Evolutionary conservation across 352 stramenopile species (phyloP), one percentile per base, ranked within the genome.

Genomic region (Pythium rhizo-oryzae): DNA sequence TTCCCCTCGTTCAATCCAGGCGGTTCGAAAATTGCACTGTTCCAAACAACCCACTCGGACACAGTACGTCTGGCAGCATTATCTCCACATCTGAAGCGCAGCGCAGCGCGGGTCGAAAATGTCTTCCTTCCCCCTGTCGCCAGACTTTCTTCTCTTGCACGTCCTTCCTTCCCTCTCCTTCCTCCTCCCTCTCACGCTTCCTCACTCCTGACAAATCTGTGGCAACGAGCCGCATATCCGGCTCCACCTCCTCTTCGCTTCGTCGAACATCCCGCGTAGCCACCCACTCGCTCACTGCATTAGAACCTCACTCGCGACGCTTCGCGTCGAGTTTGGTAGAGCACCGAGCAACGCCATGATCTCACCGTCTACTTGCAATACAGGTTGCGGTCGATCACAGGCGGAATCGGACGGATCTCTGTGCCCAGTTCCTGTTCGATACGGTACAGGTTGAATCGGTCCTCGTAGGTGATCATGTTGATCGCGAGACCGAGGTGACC

Each of bases 401-500:
- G 89, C 55, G 98, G 98, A 70, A 99, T 99, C 12, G 98, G 97
- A 59, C 98, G 88, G 74, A 99, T 99, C 82, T 99, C 97, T 24
- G 98, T 99, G 61, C 97, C 97, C 8, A 99, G 89, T 77, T 99
- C 98, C 71, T 99, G 94, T 78, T 99, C 98, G 59, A 99, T 99
- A 35, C 92, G 89, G 80, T 98, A 99, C 59, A 99, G 76, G 65
- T 97, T 97, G 82, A 99, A 96, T 53, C 96, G 87, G 79, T 99
- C 98, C 62, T 99, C 97, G 74, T 99, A 99, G 51, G 98, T 99
- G 78, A 99, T 99, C 72, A 99, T 96, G 75, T 99, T 99, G 76
- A 99, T 99, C 25, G 98, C 98, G 43, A 99, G 86, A 74, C 98
- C 98, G 51, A 99, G 86, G 78, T 99, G 98, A 18, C 98, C 98